These are phyloP conservation scores for Erysimum cheiranthoides DNA, from an alignment of 345 rosid genomes.

Conservation along the genomic window DNA sequence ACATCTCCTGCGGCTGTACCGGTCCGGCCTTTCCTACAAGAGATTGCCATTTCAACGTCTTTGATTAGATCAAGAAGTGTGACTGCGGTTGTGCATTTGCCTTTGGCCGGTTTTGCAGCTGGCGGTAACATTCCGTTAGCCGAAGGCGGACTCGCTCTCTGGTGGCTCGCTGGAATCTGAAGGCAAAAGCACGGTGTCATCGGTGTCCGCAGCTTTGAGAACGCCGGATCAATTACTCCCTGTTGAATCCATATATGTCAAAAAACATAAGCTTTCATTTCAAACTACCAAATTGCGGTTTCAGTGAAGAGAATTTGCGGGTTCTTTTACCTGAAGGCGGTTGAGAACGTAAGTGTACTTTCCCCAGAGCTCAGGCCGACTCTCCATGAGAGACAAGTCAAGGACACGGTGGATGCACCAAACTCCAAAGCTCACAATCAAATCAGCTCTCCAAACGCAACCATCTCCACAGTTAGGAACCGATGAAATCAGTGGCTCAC, in stretches of 20 bases:
- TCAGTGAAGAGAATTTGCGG: not conserved
- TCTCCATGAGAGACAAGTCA: slow-evolving; percentile 89
- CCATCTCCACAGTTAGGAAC: slow-evolving; percentile 95
- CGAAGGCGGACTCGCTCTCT: slow-evolving; percentile 63
- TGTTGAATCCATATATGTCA: slow-evolving; percentile 46
- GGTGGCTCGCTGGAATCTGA: slow-evolving; percentile 60
- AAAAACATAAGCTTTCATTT: slow-evolving; percentile 8
- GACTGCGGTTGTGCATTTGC: slow-evolving; percentile 77
- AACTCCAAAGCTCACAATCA: slow-evolving; percentile 90
- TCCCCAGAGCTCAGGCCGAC: slow-evolving; percentile 99
- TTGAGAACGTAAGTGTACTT: slow-evolving; percentile 94
- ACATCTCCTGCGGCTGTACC: slow-evolving; percentile 99
- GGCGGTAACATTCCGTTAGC: slow-evolving; percentile 80
- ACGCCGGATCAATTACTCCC: slow-evolving; percentile 90
- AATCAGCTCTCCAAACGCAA: slow-evolving; percentile 83
- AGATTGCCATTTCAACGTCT: slow-evolving; percentile 92
- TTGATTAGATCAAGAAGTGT: slow-evolving; percentile 77
- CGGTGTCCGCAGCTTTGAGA: slow-evolving; percentile 74
- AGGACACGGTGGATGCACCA: slow-evolving; percentile 98
- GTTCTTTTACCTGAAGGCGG: slow-evolving; percentile 84
- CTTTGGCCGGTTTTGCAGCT: slow-evolving; percentile 70
- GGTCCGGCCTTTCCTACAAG: slow-evolving; percentile 83
- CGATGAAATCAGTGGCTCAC: slow-evolving; percentile 66
- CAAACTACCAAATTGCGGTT: not conserved
- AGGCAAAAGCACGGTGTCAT: slow-evolving; percentile 89